Conservation (phyloP, 2,329 filamentous ascomycete species). For the Calcarisporium arbuscula region DNA sequence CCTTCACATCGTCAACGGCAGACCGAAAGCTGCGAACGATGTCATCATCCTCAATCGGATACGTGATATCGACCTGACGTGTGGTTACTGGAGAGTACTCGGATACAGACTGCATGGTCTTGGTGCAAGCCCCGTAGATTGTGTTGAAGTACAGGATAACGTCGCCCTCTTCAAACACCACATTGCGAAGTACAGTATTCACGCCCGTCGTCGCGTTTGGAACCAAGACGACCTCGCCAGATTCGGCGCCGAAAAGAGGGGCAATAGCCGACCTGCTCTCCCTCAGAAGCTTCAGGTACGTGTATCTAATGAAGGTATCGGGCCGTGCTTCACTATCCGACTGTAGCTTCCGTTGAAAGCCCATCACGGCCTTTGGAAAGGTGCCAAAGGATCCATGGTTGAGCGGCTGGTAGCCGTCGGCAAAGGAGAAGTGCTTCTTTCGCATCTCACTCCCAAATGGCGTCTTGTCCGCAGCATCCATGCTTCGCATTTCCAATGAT, state of each 20-base stretch:
- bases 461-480: no score
- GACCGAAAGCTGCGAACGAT: constrained; percentile 55
- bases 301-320: constrained; percentile 36
- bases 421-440: no score
- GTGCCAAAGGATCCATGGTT: no score
- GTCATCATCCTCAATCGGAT: constrained; percentile 58
- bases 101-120: constrained; percentile 39
- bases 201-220: constrained; percentile 10
- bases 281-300: constrained; percentile 53
- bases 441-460: no score
- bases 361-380: no score
- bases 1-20: constrained; percentile 46
- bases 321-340: no score
- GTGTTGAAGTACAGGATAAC: constrained; percentile 74
- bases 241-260: constrained; percentile 59
- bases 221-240: no score
- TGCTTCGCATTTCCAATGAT: no score
- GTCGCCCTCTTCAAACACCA: constrained; percentile 49
- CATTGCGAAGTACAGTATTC: constrained; percentile 10
- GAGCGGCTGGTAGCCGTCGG: no score
- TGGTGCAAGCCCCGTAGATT: constrained; percentile 72
- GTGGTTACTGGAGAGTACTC: no score
- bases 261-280: constrained; percentile 52
- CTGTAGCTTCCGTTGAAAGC: no score
- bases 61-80: no score